Evolutionary conservation across 176 grass and related monocot genomes (phyloP).

Genomic region (Canna indica): DNA sequence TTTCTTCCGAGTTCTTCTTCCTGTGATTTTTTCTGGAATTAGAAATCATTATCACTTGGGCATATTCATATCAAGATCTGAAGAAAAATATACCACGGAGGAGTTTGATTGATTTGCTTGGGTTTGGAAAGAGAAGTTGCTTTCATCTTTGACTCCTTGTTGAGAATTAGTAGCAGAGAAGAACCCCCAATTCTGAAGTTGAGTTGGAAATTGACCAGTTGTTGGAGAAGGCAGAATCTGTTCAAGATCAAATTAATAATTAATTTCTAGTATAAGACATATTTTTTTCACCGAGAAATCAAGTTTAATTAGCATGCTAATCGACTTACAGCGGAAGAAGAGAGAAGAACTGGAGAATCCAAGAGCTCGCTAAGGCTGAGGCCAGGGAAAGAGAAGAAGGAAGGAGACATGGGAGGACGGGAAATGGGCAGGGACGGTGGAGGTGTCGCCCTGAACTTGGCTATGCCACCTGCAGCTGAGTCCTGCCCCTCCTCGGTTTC

Average conservation of each 20-base stretch:
- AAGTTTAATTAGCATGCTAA: too few relatives aligned
- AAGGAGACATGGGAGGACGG: slow-evolving; percentile 47
- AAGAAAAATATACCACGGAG: neutral
- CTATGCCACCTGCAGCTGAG: slow-evolving; percentile 20
- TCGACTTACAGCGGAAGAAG: too few relatives aligned
- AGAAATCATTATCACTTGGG: too few relatives aligned
- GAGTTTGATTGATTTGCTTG: slow-evolving; percentile 17
- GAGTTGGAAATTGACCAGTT: slow-evolving; percentile 57
- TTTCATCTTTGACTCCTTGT: slow-evolving; percentile 14
- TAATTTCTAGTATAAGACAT: neutral
- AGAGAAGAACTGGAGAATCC: slow-evolving; percentile 74
- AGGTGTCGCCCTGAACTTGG: slow-evolving; percentile 86
- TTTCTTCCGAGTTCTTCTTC: neutral
- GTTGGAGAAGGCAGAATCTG: slow-evolving; percentile 73
- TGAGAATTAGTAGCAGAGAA: slow-evolving; percentile 16
- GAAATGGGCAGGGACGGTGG: slow-evolving; percentile 81
- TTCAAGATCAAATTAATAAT: neutral
- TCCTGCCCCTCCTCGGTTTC: slow-evolving; percentile 20
- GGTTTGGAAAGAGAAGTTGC: slow-evolving; percentile 51
- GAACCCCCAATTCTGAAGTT: slow-evolving; percentile 37
- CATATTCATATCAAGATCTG: too few relatives aligned
- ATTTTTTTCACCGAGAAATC: too few relatives aligned
- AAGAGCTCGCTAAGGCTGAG: slow-evolving; percentile 77
- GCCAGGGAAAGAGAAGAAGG: slow-evolving; percentile 75
- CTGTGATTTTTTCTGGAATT: too few relatives aligned